A percentile compares a stretch with the other conserved stretches of the same genome.
phyloP scores from a whole-genome alignment of 2,329 filamentous ascomycete species.

The Colletotrichum chlorophyti region DNA sequence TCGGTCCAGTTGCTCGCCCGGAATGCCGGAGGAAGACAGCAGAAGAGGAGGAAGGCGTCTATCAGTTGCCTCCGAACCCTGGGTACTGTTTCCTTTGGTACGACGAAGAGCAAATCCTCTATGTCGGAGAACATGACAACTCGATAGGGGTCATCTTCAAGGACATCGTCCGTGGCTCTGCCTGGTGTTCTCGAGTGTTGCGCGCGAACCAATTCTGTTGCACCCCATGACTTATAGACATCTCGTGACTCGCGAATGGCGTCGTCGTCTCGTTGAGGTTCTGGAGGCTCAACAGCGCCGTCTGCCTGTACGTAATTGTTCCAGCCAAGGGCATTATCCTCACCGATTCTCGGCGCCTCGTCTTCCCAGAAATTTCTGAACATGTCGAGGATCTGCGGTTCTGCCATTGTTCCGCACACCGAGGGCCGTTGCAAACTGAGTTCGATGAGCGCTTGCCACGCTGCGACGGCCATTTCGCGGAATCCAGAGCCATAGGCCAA shows the following conservation, averaged over 20 bases:
- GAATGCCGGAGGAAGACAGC: conserved; percentile 62
- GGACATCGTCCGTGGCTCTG: conserved; percentile 75
- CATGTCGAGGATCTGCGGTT: conserved; percentile 34
- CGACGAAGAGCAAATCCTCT: conserved; percentile 62
- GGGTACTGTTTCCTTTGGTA: conserved; percentile 48
- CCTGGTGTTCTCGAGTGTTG: conserved; percentile 66
- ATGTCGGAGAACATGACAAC: conserved; percentile 84
- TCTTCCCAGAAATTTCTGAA: conserved; percentile 88
- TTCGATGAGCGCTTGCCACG: conserved; percentile 86
- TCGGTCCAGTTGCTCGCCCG: conserved; percentile 36
- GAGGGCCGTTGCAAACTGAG: conserved; percentile 67
- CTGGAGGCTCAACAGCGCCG: conserved; percentile 48
- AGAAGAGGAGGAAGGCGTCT: conserved; percentile 75
- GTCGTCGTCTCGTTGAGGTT: conserved; percentile 38
- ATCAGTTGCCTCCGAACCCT: conserved; percentile 57
- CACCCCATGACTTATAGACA: conserved; percentile 58
- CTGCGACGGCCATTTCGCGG: conserved; percentile 74
- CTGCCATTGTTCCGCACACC: conserved; percentile 30
- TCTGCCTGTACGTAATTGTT: conserved; percentile 49
- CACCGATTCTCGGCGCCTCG: conserved; percentile 80
- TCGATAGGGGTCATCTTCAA: conserved; percentile 82
- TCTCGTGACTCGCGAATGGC: conserved; percentile 42
- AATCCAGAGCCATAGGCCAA: conserved; percentile 82
- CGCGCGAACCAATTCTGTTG: conserved; percentile 59
- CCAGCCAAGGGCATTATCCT: conserved; percentile 77